Conservation (phyloP, 2,329 filamentous ascomycete species). For the Tricladium varicosporioides region DNA sequence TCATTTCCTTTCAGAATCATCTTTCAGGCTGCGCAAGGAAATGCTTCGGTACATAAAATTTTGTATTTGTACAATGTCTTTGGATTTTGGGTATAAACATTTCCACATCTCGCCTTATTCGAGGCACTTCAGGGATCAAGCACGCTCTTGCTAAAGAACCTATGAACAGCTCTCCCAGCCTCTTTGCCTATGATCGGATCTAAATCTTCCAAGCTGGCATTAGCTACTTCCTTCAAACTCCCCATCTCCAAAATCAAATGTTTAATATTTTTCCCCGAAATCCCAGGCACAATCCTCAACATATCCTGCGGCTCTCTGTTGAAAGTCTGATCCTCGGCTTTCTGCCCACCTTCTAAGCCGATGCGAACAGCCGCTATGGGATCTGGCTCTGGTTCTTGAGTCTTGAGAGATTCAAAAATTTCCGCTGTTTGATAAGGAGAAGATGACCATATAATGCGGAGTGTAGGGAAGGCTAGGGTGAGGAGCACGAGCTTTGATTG, state of each 20-base stretch:
- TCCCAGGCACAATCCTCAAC: conserved; percentile 78
- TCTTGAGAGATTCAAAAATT: conserved; percentile 92
- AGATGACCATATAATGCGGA: conserved; percentile 91
- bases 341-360: conserved; percentile 66
- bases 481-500: conserved; percentile 91
- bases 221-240: conserved; percentile 79
- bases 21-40: too few relatives aligned
- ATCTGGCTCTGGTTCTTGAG: conserved; percentile 85
- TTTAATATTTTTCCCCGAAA: conserved; percentile 75
- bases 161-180: conserved; percentile 70
- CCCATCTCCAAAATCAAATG: conserved; percentile 70
- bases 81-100: background rate
- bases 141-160: conserved; percentile 67
- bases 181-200: conserved; percentile 74
- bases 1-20: too few relatives aligned
- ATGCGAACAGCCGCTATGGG: conserved; percentile 82
- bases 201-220: conserved; percentile 75
- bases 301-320: conserved; percentile 89
- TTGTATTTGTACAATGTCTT: background rate
- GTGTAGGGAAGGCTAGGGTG: conserved; percentile 83
- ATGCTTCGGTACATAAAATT: too few relatives aligned
- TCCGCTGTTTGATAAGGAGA: conserved; percentile 95
- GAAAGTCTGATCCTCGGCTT: conserved; percentile 68
- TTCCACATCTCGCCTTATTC: background rate
- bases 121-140: conserved; percentile 16